Conservation (phyloP, 148 eudicot species). For the Amaranthus hypochondriacus region DNA sequence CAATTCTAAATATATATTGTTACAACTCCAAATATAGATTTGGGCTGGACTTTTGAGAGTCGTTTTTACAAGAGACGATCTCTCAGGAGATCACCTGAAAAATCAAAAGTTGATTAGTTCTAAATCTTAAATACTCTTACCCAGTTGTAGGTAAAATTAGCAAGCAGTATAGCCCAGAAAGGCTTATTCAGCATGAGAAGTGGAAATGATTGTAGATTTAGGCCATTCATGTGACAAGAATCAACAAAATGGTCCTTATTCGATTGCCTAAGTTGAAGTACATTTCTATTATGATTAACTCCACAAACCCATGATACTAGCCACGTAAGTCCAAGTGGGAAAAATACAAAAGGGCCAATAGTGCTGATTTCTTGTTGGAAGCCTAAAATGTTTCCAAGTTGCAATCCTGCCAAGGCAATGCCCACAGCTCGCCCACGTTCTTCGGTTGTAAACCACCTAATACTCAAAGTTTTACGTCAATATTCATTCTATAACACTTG, state of each 20-base stretch:
- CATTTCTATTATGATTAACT: conserved; percentile 63
- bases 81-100: too few species aligned
- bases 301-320: conserved; percentile 47
- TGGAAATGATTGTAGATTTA: conserved; percentile 29
- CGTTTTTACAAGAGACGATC: too few species aligned
- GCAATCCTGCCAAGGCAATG: conserved; percentile 87
- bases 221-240: conserved; percentile 24
- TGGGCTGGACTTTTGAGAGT: too few species aligned
- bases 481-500: neutral
- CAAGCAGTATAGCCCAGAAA: conserved; percentile 82
- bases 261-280: conserved; percentile 56
- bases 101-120: too few species aligned
- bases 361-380: conserved; percentile 65
- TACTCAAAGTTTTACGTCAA: neutral
- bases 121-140: conserved; percentile 22
- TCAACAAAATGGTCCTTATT: conserved; percentile 40
- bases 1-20: too few species aligned
- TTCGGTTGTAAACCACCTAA: conserved; percentile 79
- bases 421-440: conserved; percentile 93
- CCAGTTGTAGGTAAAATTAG: conserved; percentile 89
- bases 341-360: conserved; percentile 54
- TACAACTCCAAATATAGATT: too few species aligned
- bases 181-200: conserved; percentile 64
- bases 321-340: conserved; percentile 79
- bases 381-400: conserved; percentile 83